Evolutionary conservation across 2,329 filamentous ascomycete genomes (phyloP).

Genomic region (Setomelanomma holmii): DNA sequence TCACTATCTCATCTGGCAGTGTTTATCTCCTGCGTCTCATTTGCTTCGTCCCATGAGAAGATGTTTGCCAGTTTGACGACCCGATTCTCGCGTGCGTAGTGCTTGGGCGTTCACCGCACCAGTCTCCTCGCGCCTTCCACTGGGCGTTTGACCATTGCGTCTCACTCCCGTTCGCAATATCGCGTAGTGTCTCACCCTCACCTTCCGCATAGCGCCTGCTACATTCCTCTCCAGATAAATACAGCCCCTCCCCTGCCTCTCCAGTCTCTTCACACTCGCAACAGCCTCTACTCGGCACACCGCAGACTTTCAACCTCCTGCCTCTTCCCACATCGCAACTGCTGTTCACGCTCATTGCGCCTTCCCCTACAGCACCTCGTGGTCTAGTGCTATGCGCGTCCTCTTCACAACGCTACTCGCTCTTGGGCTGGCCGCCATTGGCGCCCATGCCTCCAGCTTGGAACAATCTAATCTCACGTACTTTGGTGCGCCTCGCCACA

Average conservation of each 20-base stretch:
- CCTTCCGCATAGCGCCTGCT: background rate
- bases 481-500: slow-evolving; percentile 40
- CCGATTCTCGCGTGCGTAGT: background rate
- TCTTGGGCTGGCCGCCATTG: slow-evolving; percentile 4
- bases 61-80: background rate
- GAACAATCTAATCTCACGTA: slow-evolving; percentile 9
- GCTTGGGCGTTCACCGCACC: background rate
- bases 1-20: too few species aligned
- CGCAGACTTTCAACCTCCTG: background rate
- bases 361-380: background rate
- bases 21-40: too few species aligned
- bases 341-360: background rate
- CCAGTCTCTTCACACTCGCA: background rate
- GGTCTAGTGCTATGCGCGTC: slow-evolving; percentile 8
- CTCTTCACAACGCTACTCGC: background rate
- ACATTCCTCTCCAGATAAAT: background rate
- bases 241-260: background rate
- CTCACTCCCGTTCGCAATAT: background rate
- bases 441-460: background rate
- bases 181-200: background rate
- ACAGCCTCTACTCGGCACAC: background rate
- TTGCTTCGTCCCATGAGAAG: background rate
- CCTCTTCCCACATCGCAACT: background rate
- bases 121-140: background rate
- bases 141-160: background rate